Percentiles rank a stretch among this genome's conserved stretches.
These are phyloP conservation scores for Aspergillus tanneri DNA, from an alignment of 2,329 filamentous ascomycete species.

Conservation along the genomic window DNA sequence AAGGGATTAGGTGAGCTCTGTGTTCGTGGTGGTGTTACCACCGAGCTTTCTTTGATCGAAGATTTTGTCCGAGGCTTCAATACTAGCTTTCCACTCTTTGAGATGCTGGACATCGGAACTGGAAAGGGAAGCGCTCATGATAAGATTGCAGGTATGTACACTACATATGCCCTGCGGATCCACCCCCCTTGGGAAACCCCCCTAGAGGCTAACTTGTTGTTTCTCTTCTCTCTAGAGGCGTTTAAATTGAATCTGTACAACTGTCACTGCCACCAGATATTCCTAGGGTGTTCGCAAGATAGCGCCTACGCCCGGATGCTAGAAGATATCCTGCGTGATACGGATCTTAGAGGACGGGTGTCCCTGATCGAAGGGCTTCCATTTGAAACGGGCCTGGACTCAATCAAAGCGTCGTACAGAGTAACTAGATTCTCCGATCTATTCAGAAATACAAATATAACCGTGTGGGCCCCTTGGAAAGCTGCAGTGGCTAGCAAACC, in stretches of 20 bases:
- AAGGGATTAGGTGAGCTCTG: slow-evolving; percentile 52
- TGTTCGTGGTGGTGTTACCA: slow-evolving; percentile 46
- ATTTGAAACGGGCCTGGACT: slow-evolving; percentile 54
- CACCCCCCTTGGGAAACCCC: neutral
- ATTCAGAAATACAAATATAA: slow-evolving; percentile 56
- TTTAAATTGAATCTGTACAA: slow-evolving; percentile 58
- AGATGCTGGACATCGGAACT: slow-evolving; percentile 51
- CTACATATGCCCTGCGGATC: too few species aligned
- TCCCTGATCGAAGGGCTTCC: slow-evolving; percentile 58
- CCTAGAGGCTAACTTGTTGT: slow-evolving; percentile 27
- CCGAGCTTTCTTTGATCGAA: slow-evolving; percentile 45
- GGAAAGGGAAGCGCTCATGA: slow-evolving; percentile 48
- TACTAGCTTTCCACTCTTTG: slow-evolving; percentile 50
- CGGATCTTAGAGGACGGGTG: slow-evolving; percentile 48
- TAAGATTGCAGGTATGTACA: slow-evolving; percentile 48
- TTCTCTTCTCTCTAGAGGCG: slow-evolving; percentile 41
- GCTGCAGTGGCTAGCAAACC: slow-evolving; percentile 29
- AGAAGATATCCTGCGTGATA: slow-evolving; percentile 49
- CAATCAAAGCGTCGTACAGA: slow-evolving; percentile 49
- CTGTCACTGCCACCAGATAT: slow-evolving; percentile 60
- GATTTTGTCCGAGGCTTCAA: slow-evolving; percentile 59
- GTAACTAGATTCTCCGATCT: slow-evolving; percentile 52
- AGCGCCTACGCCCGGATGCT: slow-evolving; percentile 55
- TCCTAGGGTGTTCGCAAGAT: slow-evolving; percentile 60
- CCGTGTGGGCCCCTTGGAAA: slow-evolving; percentile 37